A percentile compares a stretch with the other conserved stretches of the same genome.
phyloP scores from a whole-genome alignment of 1,284 basidiomycete species.

The Afroboletus lepidellus region DNA sequence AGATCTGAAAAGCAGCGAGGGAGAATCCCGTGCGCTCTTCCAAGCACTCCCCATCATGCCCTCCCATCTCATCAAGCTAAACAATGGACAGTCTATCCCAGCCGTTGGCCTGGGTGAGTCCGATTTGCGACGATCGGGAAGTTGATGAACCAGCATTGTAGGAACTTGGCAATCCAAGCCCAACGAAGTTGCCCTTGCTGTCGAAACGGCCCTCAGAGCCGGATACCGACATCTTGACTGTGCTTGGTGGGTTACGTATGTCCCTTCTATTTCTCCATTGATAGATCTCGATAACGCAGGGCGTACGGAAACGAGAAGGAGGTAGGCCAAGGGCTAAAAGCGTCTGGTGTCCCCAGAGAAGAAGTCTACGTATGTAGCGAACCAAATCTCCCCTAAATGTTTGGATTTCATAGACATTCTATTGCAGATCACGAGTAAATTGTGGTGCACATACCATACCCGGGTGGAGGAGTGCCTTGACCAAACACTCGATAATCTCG shows the following conservation, averaged over 20 bases:
- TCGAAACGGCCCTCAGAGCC: conserved; percentile 70
- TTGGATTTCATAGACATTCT: neutral
- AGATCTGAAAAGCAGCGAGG: neutral
- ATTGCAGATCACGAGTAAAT: conserved; percentile 61
- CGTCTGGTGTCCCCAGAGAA: conserved; percentile 72
- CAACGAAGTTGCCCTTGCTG: conserved; percentile 67
- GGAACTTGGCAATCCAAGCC: conserved; percentile 81
- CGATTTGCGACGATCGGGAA: neutral
- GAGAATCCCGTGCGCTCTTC: conserved; percentile 1
- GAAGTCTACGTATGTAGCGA: conserved; percentile 67
- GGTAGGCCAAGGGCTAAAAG: conserved; percentile 80
- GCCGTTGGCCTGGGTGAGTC: conserved; percentile 67
- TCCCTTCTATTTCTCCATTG: conserved; percentile 25
- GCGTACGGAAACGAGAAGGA: conserved; percentile 77
- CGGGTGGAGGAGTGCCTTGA: conserved; percentile 75
- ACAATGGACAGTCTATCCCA: conserved; percentile 67
- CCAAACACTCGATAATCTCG: conserved; percentile 69
- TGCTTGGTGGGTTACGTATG: conserved; percentile 52
- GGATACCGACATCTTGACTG: conserved; percentile 83
- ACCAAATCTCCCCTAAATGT: neutral
- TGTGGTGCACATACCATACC: conserved; percentile 73
- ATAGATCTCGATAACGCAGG: conserved; percentile 36
- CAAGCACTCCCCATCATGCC: conserved; percentile 30
- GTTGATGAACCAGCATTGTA: conserved; percentile 23
- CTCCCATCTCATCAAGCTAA: conserved; percentile 59